Conservation (phyloP, 306 rosid species). For the Sicyos edulis region DNA sequence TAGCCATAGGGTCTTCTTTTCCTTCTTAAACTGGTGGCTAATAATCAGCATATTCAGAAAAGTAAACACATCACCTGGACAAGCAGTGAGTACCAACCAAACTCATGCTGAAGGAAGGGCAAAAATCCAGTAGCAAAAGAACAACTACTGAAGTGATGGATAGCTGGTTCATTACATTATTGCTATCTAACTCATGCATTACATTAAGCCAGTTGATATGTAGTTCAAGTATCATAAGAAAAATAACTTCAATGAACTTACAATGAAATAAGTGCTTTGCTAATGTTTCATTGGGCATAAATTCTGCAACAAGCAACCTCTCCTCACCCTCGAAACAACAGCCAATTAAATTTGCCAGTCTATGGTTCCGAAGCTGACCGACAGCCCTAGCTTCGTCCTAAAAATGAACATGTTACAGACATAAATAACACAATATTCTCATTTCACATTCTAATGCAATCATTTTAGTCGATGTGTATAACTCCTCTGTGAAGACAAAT, state of each 20-base stretch:
- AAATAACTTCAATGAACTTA: constrained; percentile 35
- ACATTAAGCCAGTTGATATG: neutral
- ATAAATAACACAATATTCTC: neutral
- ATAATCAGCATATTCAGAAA: too few relatives aligned
- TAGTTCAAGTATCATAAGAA: constrained; percentile 20
- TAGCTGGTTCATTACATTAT: too few relatives aligned
- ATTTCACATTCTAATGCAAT: too few relatives aligned
- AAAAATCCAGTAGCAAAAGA: neutral
- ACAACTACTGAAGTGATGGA: too few relatives aligned
- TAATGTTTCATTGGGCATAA: constrained; percentile 84
- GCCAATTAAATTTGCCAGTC: constrained; percentile 84
- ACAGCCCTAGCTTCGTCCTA: constrained; percentile 94
- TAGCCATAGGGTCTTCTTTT: too few relatives aligned
- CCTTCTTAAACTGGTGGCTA: too few relatives aligned
- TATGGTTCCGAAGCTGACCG: constrained; percentile 76
- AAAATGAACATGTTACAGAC: constrained; percentile 19
- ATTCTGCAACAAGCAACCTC: constrained; percentile 88
- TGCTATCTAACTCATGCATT: too few relatives aligned
- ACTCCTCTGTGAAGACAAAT: neutral
- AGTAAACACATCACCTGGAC: too few relatives aligned
- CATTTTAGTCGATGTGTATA: neutral
- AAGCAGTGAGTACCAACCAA: too few relatives aligned
- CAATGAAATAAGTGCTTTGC: constrained; percentile 97
- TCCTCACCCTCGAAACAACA: constrained; percentile 91
- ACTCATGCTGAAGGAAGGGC: too few relatives aligned